phyloP scores from a whole-genome alignment of 2,329 filamentous ascomycete genomes.

The Diaporthe ilicicola region DNA sequence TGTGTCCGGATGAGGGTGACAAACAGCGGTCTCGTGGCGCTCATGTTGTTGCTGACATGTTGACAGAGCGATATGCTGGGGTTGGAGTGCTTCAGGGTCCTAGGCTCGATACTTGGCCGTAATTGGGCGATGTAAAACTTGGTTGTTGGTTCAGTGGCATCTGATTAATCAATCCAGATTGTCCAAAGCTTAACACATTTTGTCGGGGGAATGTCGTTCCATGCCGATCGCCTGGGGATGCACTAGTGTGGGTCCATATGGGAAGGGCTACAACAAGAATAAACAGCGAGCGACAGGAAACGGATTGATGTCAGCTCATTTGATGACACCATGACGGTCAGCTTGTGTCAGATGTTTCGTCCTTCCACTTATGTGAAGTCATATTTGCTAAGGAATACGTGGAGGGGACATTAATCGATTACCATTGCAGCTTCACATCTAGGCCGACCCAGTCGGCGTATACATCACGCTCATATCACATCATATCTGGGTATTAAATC shows the following conservation, averaged over 20 bases:
- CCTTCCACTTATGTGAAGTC: no score
- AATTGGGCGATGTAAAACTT: no score
- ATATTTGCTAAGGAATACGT: neutral
- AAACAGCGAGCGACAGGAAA: no score
- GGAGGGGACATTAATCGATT: neutral
- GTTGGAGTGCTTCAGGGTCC: no score
- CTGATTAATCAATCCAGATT: neutral
- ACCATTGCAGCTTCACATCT: neutral
- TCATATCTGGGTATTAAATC: constrained; percentile 4
- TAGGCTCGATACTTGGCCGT: no score
- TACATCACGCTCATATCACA: constrained; percentile 12
- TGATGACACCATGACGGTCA: neutral
- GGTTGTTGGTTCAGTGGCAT: neutral
- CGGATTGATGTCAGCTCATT: no score
- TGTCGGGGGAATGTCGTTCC: neutral
- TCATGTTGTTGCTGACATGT: constrained; percentile 9
- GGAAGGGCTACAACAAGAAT: neutral
- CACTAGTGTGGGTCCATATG: neutral
- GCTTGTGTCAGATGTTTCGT: no score
- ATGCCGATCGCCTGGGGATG: neutral
- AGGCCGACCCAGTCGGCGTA: constrained; percentile 6
- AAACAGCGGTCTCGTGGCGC: constrained; percentile 36
- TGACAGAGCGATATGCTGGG: no score
- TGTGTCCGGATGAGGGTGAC: constrained; percentile 77
- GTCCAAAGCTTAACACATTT: neutral